Percentiles rank a stretch among this genome's conserved stretches.
Conservation (phyloP, 495 filamentous ascomycete genomes). For the Hypoxylon trugodes region DNA sequence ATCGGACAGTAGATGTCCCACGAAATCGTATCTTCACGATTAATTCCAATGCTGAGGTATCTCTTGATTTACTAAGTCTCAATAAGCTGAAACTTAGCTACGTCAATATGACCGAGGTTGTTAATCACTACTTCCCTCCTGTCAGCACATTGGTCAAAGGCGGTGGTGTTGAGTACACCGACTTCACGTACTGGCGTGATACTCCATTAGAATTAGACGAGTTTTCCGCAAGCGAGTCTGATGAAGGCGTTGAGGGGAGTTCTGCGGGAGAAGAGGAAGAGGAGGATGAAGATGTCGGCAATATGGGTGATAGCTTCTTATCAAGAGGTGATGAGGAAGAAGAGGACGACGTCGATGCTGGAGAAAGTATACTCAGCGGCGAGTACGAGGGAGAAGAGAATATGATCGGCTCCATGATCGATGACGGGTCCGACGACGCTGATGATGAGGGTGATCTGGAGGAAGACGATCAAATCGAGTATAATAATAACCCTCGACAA, state of each 20-base stretch:
- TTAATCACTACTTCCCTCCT: constrained; percentile 97
- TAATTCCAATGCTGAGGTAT: constrained; percentile 97
- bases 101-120: constrained; percentile 92
- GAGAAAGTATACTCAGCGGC: constrained; percentile 49
- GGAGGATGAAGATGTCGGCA: constrained; percentile 57
- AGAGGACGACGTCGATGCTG: constrained; percentile 55
- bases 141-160: constrained; percentile 76
- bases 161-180: constrained; percentile 85
- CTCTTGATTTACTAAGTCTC: constrained; percentile 86
- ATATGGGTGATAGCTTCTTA: constrained; percentile 67
- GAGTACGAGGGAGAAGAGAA: constrained; percentile 51
- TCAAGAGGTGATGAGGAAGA: constrained; percentile 62
- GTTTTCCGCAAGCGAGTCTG: constrained; percentile 79
- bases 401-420: constrained; percentile 44
- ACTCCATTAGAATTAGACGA: constrained; percentile 76
- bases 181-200: constrained; percentile 90
- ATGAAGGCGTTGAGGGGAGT: constrained; percentile 59
- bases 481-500: constrained; percentile 37
- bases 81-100: constrained; percentile 98
- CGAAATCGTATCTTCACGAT: constrained; percentile 96
- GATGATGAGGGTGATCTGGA: constrained; percentile 48
- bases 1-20: constrained; percentile 94
- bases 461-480: constrained; percentile 40
- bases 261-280: constrained; percentile 54
- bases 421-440: constrained; percentile 46